Evolutionary conservation across 306 rosid species (phyloP), one percentile per base, ranked within the genome.

Genomic region (Coriaria nepalensis): DNA sequence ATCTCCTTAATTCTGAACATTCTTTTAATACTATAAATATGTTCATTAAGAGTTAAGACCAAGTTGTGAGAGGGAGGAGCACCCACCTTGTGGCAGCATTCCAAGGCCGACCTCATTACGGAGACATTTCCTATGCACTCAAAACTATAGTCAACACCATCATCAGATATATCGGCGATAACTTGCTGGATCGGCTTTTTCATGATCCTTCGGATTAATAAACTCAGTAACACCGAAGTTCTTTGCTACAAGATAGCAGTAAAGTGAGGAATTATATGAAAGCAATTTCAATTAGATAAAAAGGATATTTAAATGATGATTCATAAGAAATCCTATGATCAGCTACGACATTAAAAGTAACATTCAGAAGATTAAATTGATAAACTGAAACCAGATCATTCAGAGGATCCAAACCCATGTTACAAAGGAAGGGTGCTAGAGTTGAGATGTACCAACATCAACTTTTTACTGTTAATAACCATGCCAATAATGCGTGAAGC

Each of bases 41-140:
- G 29, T 20, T 20, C 29, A 20, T 20, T 20, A 20, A 20, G 29
- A 20, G 29, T 20, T 20, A 20, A 20, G 29, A 20, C 29, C 29
- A 20, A 20, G 29, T 20, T 20, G 29, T 20, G 29, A 20, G 29
- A 20, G 29, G 29, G 29, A 20, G 29, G 29, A 35, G 48, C 55
- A 66, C 72, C 61, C 37, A 63, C 97, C 82, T 90, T 84, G 61
- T 90, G 97, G 78, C 95, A 90, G 72, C 95, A 90, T 60, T 90
- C 95, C 69, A 90, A 54, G 64, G 97, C 97, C 40, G 97, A 59
- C 58, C 97, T 86, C 94, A 90, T 90, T 57, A 90, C 73, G 0
- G 80, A 68, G 59, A 90, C 95, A 75, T 90, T 90, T 59, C 95
- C 97, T 48, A 90, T 90, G 79, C 98, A 90, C 73, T 90, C 98